These are phyloP conservation scores for Coffea humblotiana DNA, from an alignment of 305 asterid species.

Conservation along the genomic window DNA sequence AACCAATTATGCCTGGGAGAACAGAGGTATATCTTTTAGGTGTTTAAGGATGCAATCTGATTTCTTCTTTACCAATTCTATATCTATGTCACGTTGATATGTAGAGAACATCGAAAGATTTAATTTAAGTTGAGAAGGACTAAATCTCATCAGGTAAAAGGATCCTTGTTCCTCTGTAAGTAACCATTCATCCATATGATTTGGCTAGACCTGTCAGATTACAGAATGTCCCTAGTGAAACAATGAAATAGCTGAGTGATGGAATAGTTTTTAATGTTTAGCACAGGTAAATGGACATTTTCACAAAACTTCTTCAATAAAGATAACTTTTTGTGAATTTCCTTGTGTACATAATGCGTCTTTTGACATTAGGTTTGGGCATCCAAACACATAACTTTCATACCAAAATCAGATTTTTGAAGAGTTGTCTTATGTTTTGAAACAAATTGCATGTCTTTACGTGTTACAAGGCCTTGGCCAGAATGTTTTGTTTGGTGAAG, in stretches of 20 bases:
- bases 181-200: not conserved
- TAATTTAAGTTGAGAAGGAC: not conserved
- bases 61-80: not conserved
- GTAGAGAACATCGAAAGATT: not conserved
- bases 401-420: not conserved
- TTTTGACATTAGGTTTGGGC: not conserved
- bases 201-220: not conserved
- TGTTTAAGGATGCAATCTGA: not conserved
- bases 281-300: not conserved
- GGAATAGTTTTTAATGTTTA: not conserved
- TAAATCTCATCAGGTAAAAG: not conserved
- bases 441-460: too few species aligned
- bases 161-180: too few species aligned
- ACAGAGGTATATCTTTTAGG: conserved; percentile 56
- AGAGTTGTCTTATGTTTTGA: not conserved
- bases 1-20: conserved; percentile 97
- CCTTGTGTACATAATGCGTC: not conserved
- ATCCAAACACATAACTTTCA: not conserved
- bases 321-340: not conserved
- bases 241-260: not conserved
- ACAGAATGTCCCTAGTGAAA: not conserved
- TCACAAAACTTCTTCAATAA: too few species aligned
- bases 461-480: not conserved
- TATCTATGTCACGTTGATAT: too few species aligned
- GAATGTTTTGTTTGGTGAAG: not conserved